Evolutionary conservation across 257 asterid genomes (phyloP), one percentile per base, ranked within the genome.

Genomic region (Cinchona pubescens): DNA sequence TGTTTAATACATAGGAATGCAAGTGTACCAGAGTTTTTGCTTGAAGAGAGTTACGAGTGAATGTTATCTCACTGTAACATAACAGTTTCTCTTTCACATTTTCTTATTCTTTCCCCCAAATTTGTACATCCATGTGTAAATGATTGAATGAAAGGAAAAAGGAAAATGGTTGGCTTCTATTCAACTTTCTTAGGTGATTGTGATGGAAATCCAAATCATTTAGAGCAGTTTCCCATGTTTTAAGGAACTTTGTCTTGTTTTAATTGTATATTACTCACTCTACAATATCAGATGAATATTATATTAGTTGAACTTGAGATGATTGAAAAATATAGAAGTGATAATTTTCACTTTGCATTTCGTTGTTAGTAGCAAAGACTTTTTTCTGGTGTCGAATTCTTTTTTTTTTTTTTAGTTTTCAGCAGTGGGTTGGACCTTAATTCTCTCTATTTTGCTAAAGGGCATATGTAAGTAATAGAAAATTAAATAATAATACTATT

Each of bases 51-150:
- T 75, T 82, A 37, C 78, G 75, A 71, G 72, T 72, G 35, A 69
- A 56, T 56, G 76, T 80, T 76, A 75, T 71, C 71, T 35, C 67
- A 27, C 21, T 85, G 86, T 85, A 76, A 58, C 67, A 78, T 78
- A 63, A 67, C 63, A 7, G 43, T 16, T 70, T 65, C 34, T 61
- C 68, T 72, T 45, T 61, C 32, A 16, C 58, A 12, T 25, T 53
- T 35, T 67, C n/a, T 69, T 46, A 62, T 79, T 76, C 30, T 37
- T 56, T 59, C 56, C 49, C 18, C 53, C 35, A 60, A 49, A 30
- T 70, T 67, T 81, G 81, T 75, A 63, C 48, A 74, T 77, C 58
- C 46, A 32, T 53, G 49, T 77, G 73, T 55, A 56, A 69, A 53
- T 77, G 64, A n/a, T 78, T 83, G 67, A 81, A 78, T 2, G 1